A percentile compares a stretch with the other conserved stretches of the same genome.
phyloP scores from a whole-genome alignment of 1,139 yeast species.

The Candida neerlandica region DNA sequence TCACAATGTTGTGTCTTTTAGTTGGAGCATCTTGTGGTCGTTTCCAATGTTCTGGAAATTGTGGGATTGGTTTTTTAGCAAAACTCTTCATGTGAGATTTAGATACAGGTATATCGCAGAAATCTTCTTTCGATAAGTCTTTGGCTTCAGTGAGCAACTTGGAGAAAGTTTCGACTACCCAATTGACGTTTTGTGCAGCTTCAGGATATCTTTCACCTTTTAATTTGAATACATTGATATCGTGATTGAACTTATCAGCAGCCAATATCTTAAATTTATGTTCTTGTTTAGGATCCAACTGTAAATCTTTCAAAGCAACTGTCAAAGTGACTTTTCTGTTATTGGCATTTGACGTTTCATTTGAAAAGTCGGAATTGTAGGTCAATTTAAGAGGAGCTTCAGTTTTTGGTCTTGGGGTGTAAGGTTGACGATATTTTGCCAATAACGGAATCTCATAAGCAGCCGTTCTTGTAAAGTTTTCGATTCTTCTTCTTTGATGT shows the following conservation, averaged over 20 bases:
- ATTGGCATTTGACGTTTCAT: slow-evolving; percentile 60
- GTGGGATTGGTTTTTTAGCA: slow-evolving; percentile 40
- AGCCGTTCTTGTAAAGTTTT: slow-evolving; percentile 69
- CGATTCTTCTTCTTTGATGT: slow-evolving; percentile 40
- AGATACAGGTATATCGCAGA: slow-evolving; percentile 81
- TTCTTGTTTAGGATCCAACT: slow-evolving; percentile 51
- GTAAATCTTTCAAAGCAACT: slow-evolving; percentile 57
- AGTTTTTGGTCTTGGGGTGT: slow-evolving; percentile 43
- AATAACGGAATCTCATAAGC: slow-evolving; percentile 92
- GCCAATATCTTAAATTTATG: slow-evolving; percentile 82
- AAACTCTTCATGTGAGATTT: slow-evolving; percentile 60
- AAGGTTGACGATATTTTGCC: slow-evolving; percentile 70
- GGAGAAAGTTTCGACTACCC: slow-evolving; percentile 64
- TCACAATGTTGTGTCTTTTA: slow-evolving; percentile 32
- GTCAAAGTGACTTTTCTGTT: slow-evolving; percentile 69
- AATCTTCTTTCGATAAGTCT: slow-evolving; percentile 56
- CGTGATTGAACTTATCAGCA: slow-evolving; percentile 73
- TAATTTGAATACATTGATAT: slow-evolving; percentile 60
- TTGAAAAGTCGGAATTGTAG: slow-evolving; percentile 74
- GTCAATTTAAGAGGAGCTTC: slow-evolving; percentile 66
- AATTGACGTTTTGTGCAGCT: slow-evolving; percentile 84
- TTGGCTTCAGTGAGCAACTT: slow-evolving; percentile 67
- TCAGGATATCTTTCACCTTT: slow-evolving; percentile 66
- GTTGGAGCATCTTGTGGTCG: slow-evolving; percentile 71
- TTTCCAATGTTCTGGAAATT: slow-evolving; percentile 84